A percentile compares a stretch with the other conserved stretches of the same genome.
These are phyloP conservation scores for Hanseniaspora mollemarum DNA, from an alignment of 805 yeast species.

Conservation along the genomic window DNA sequence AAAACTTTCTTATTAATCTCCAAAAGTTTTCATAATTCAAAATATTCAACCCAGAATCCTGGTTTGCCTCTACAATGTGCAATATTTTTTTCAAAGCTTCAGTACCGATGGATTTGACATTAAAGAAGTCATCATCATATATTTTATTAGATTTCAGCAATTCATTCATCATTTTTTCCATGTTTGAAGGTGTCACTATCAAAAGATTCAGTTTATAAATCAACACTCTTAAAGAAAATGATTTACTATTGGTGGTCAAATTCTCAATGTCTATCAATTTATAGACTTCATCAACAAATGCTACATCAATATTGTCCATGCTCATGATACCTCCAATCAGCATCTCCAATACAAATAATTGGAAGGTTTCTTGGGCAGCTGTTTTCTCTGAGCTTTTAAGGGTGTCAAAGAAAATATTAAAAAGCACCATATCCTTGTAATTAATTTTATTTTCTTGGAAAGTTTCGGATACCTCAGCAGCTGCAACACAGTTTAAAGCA, in stretches of 20 bases:
- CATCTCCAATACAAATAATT: slow-evolving; percentile 40
- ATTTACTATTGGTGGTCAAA: slow-evolving; percentile 21
- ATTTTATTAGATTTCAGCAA: slow-evolving; percentile 28
- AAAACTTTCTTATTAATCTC: slow-evolving; percentile 41
- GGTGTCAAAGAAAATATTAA: slow-evolving; percentile 28
- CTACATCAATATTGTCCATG: slow-evolving; percentile 28
- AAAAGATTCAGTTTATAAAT: slow-evolving; percentile 32
- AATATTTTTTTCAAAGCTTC: slow-evolving; percentile 36
- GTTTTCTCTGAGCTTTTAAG: slow-evolving; percentile 36
- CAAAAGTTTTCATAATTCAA: slow-evolving; percentile 45
- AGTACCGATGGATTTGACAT: slow-evolving; percentile 35
- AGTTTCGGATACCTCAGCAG: slow-evolving; percentile 50
- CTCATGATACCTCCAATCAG: slow-evolving; percentile 25
- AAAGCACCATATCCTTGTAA: slow-evolving; percentile 25
- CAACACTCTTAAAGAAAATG: slow-evolving; percentile 26
- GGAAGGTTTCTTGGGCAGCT: slow-evolving; percentile 38
- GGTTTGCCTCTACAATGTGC: slow-evolving; percentile 24
- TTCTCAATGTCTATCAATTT: slow-evolving; percentile 19
- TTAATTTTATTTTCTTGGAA: slow-evolving; percentile 39
- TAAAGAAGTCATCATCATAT: slow-evolving; percentile 26
- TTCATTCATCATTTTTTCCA: slow-evolving; percentile 22
- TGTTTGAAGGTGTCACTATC: slow-evolving; percentile 23
- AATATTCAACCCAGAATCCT: slow-evolving; percentile 30
- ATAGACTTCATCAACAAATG: slow-evolving; percentile 22
- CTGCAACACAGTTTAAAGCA: slow-evolving; percentile 69